Conservation (phyloP, 2,329 filamentous ascomycete species). For the Ciborinia camelliae region DNA sequence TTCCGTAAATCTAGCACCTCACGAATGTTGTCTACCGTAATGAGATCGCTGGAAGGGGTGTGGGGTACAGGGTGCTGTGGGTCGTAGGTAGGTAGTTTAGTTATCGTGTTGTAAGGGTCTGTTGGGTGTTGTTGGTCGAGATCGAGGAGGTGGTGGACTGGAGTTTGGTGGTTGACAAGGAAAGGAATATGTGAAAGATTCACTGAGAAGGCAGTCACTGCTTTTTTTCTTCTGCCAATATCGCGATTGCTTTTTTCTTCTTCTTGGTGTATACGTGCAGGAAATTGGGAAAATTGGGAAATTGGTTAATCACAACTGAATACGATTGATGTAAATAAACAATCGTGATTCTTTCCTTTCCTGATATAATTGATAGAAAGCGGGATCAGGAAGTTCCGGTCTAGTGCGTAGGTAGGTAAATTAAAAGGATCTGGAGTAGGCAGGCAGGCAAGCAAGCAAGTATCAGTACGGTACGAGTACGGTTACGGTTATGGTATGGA, state of each 20-base stretch:
- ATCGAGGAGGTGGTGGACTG: neutral
- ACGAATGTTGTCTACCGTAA: slow-evolving; percentile 9
- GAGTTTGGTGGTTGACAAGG: neutral
- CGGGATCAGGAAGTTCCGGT: slow-evolving; percentile 5
- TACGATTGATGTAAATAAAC: neutral
- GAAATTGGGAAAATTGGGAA: too few relatives aligned
- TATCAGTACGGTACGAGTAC: neutral
- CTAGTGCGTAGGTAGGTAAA: neutral
- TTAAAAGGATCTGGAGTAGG: neutral
- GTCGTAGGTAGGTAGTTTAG: neutral
- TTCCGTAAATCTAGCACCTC: slow-evolving; percentile 3
- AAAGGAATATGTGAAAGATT: too few relatives aligned
- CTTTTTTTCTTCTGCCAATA: neutral
- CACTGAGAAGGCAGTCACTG: too few relatives aligned
- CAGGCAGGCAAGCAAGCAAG: neutral
- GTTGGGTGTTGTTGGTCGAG: neutral
- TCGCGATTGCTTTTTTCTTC: neutral
- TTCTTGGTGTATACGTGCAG: too few relatives aligned
- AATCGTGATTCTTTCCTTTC: neutral
- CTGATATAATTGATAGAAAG: neutral
- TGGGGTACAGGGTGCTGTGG: slow-evolving; percentile 9
- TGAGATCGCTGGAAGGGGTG: slow-evolving; percentile 14
- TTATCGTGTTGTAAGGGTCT: slow-evolving; percentile 11
- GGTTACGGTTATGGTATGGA: too few relatives aligned
- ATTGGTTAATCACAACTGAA: neutral